Conservation (phyloP, 176 grass and related monocot species). For the Triticum aestivum region IWGSC_CS_RefSeq_v2.1 NC_057800.1:608205585-608206084, state of each 20-base stretch:
- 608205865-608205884: conserved; percentile 30
- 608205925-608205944: neutral
- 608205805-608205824: neutral
- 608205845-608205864: conserved; percentile 32
- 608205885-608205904: conserved; percentile 39
- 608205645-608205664: neutral
- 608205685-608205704: conserved; percentile 56
- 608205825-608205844: conserved; percentile 9
- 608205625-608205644: conserved; percentile 49
- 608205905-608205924: neutral
- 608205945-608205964: conserved; percentile 12
- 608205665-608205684: conserved; percentile 25
- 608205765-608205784: neutral
- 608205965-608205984: conserved; percentile 33
- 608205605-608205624: conserved; percentile 61
- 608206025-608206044: neutral
- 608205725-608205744: conserved; percentile 28
- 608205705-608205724: conserved; percentile 16
- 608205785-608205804: neutral
- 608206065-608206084: too few relatives aligned
- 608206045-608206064: too few relatives aligned
- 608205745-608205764: conserved; percentile 30
- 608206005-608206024: conserved; percentile 30
- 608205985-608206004: conserved; percentile 4
- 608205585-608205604: conserved; percentile 67